Evolutionary conservation across 129 eudicot genomes (phyloP).

Genomic region (Scalesia atractyloides): DNA sequence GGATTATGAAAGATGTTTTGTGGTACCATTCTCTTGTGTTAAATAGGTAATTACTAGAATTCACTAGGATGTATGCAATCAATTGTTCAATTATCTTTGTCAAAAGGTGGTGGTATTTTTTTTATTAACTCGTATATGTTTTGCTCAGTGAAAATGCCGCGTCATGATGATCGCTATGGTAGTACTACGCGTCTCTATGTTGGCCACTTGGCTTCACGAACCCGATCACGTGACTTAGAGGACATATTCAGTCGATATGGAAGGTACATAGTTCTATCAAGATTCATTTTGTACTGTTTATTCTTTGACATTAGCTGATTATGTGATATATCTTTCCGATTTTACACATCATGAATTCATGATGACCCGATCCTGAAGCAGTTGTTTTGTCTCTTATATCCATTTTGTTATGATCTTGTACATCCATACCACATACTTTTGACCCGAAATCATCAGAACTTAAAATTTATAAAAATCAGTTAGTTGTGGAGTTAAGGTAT

Average conservation of each 20-base stretch:
- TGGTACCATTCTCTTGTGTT: neutral
- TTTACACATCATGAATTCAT: neutral
- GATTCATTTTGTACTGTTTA: neutral
- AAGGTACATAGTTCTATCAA: neutral
- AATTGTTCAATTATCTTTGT: neutral
- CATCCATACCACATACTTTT: no score
- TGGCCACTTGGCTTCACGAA: slow-evolving; percentile 20
- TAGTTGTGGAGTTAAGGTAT: neutral
- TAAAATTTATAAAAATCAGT: neutral
- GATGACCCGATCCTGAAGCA: neutral
- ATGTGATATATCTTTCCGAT: neutral
- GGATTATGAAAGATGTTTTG: neutral
- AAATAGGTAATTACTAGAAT: neutral
- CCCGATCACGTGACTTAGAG: slow-evolving; percentile 16
- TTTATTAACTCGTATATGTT: neutral
- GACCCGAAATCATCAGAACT: neutral
- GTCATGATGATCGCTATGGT: slow-evolving; percentile 15
- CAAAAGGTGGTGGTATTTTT: neutral
- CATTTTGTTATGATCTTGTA: neutral
- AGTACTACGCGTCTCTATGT: slow-evolving; percentile 22
- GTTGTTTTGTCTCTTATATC: neutral
- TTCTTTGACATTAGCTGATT: neutral
- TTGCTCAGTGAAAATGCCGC: neutral
- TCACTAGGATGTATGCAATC: neutral
- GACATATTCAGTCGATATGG: slow-evolving; percentile 21